phyloP scores from a whole-genome alignment of 768 basidiomycete genomes.

The Lactifluus rugatus region DNA sequence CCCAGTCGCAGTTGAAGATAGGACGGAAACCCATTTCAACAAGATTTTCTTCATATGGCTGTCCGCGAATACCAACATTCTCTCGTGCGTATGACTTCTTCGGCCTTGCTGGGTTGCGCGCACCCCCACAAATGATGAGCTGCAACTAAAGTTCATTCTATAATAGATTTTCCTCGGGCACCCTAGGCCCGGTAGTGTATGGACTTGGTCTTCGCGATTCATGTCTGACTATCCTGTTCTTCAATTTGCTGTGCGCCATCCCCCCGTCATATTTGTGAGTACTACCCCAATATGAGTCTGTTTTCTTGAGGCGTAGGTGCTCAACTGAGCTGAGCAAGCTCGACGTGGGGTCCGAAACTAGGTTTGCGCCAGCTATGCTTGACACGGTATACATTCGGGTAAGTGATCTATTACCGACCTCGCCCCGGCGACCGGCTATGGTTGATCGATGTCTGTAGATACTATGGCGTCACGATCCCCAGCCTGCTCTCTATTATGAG shows the following conservation, averaged over 20 bases:
- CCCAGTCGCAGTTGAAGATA: constrained; percentile 27
- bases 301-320: neutral
- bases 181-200: constrained; percentile 36
- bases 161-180: constrained; percentile 37
- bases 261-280: constrained; percentile 38
- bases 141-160: neutral
- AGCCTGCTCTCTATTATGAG: constrained; percentile 41
- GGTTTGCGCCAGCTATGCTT: constrained; percentile 79
- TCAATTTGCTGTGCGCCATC: constrained; percentile 35
- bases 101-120: neutral
- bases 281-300: neutral
- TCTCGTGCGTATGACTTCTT: constrained; percentile 26
- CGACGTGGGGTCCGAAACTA: constrained; percentile 69
- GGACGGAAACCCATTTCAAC: constrained; percentile 31
- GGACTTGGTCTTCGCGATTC: constrained; percentile 37
- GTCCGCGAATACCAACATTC: constrained; percentile 32
- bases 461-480: constrained; percentile 42
- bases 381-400: constrained; percentile 53
- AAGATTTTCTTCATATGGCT: constrained; percentile 36
- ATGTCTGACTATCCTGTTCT: constrained; percentile 36
- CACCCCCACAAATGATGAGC: neutral
- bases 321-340: constrained; percentile 23
- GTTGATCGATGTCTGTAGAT: constrained; percentile 30
- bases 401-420: constrained; percentile 22
- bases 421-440: neutral